Conservation (phyloP, 352 stramenopile species). For the Pythium dissimile region DNA sequence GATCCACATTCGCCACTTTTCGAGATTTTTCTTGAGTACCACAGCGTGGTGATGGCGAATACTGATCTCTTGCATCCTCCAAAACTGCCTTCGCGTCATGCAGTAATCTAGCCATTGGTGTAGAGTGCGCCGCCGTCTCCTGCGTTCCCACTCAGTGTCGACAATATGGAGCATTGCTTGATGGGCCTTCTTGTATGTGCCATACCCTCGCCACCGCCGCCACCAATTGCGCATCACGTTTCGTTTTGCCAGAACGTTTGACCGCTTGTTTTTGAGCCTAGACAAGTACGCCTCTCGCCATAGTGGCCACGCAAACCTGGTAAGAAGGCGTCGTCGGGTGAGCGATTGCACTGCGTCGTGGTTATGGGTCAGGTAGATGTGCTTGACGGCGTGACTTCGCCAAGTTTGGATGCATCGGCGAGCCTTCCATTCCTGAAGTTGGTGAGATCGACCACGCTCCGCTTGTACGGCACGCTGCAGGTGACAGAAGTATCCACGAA, state of each 20-base stretch:
- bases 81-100: neutral
- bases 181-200: neutral
- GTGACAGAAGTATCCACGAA: neutral
- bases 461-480: constrained; percentile 1
- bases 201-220: constrained; percentile 6
- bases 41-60: neutral
- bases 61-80: neutral
- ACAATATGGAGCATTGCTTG: constrained; percentile 1
- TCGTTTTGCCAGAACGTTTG: neutral
- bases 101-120: neutral
- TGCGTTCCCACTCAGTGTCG: neutral
- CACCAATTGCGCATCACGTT: constrained; percentile 12
- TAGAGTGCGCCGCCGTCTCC: neutral
- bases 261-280: neutral
- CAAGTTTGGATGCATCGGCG: constrained; percentile 2
- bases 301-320: neutral
- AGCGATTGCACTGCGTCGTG: neutral
- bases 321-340: neutral
- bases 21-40: neutral
- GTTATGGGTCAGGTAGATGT: neutral
- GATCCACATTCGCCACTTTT: neutral
- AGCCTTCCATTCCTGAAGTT: constrained; percentile 4
- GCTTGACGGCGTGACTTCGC: neutral
- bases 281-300: constrained; percentile 9
- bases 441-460: neutral